These are phyloP conservation scores for Macrophomina pseudophaseolina DNA, from an alignment of 2,329 filamentous ascomycete species.

Conservation along the genomic window DNA sequence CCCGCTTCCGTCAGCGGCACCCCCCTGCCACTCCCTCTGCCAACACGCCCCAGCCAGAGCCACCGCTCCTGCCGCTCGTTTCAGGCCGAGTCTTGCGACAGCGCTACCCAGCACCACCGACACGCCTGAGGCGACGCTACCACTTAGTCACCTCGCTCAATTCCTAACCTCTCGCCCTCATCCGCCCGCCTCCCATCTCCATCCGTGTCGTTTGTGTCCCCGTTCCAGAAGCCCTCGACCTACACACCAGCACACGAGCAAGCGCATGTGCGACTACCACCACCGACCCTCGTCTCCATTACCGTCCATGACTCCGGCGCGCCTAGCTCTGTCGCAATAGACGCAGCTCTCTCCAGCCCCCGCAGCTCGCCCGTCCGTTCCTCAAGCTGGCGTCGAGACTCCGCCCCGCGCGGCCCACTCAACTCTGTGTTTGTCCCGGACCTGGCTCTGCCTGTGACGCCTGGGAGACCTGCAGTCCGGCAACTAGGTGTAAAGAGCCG, in stretches of 20 bases:
- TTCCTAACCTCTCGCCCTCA: constrained; percentile 1
- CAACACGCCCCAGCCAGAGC: constrained; percentile 4
- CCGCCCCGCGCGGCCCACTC: constrained; percentile 31
- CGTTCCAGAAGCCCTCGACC: constrained; percentile 39
- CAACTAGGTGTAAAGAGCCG: constrained; percentile 43
- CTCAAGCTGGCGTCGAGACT: constrained; percentile 47
- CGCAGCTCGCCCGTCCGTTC: neutral
- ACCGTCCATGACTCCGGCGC: neutral
- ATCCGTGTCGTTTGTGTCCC: constrained; percentile 32
- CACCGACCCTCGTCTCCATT: neutral
- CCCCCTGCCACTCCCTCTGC: constrained; percentile 26
- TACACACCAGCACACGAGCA: constrained; percentile 14
- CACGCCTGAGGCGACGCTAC: constrained; percentile 26
- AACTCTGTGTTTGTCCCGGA: constrained; percentile 39
- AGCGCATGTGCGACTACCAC: constrained; percentile 7
- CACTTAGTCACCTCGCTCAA: constrained; percentile 22
- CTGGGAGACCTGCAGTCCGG: constrained; percentile 34
- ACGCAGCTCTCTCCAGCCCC: neutral
- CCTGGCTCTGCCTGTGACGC: constrained; percentile 29
- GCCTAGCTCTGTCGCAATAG: constrained; percentile 1
- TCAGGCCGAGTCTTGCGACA: constrained; percentile 27
- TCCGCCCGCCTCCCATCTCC: constrained; percentile 18
- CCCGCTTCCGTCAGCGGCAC: constrained; percentile 14
- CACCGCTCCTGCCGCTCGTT: constrained; percentile 25
- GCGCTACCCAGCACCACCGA: constrained; percentile 25